Percentiles rank a stretch among this genome's conserved stretches.
Conservation (phyloP, 139 green algal genomes). For the Haematococcus lacustris region DNA sequence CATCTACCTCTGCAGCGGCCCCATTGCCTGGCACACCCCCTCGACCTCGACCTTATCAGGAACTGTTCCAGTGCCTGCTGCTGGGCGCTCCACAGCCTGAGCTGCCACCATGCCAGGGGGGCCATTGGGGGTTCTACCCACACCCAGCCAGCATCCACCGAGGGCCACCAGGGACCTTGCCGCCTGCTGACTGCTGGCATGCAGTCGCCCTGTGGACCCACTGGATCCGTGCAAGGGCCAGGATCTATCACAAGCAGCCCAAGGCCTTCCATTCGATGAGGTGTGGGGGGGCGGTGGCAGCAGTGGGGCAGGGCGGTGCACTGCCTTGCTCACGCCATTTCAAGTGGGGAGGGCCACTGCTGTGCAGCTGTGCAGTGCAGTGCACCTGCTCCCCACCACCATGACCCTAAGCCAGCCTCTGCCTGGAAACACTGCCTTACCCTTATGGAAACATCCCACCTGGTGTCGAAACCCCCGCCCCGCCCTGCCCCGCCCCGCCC, state of each 20-base stretch:
- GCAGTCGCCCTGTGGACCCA: constrained; percentile 45
- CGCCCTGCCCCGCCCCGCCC: no score
- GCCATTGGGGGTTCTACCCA: background rate
- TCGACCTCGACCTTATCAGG: background rate
- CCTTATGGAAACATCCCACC: no score
- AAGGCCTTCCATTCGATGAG: constrained; percentile 33
- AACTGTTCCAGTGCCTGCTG: background rate
- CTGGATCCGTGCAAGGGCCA: constrained; percentile 27
- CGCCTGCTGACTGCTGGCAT: background rate
- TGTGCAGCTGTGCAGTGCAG: background rate
- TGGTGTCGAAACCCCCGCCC: no score
- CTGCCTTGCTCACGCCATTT: background rate
- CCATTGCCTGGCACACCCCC: no score
- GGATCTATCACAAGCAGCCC: constrained; percentile 26
- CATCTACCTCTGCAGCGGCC: no score
- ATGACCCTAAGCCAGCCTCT: background rate
- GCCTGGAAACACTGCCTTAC: background rate
- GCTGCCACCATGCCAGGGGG: background rate
- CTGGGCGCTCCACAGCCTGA: no score
- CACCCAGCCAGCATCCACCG: no score
- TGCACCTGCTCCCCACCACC: background rate
- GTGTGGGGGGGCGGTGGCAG: no score
- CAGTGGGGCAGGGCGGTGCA: no score
- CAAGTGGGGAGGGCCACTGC: background rate
- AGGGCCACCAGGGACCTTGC: no score